These are phyloP conservation scores for Pilasporangium apinafurcum DNA, from an alignment of 352 stramenopile genomes.

Conservation along the genomic window DNA sequence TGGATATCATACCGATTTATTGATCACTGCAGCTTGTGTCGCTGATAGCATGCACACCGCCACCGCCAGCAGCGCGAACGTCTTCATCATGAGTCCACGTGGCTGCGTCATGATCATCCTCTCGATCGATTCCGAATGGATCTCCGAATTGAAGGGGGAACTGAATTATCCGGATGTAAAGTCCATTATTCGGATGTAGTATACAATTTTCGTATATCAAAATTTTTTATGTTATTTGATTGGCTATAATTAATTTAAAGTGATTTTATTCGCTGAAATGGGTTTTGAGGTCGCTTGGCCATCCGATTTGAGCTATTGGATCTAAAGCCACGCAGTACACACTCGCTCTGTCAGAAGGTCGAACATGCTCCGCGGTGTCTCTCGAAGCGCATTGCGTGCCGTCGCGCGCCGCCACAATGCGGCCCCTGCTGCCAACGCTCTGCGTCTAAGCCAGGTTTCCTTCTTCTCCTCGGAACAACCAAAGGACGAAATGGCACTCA, in stretches of 20 bases:
- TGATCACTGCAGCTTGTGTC: conserved; percentile 57
- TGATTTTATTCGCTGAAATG: conserved; percentile 5
- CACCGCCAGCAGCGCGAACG: conserved; percentile 19
- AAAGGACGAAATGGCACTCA: conserved; percentile 53
- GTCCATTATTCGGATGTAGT: neutral
- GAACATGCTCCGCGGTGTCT: conserved; percentile 63
- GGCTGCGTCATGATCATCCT: conserved; percentile 12
- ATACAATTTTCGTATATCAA: conserved; percentile 7
- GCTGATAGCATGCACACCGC: conserved; percentile 15
- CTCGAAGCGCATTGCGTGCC: conserved; percentile 62
- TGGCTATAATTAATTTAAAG: neutral
- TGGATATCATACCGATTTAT: conserved; percentile 81
- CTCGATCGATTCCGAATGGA: conserved; percentile 12
- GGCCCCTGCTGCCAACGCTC: conserved; percentile 13
- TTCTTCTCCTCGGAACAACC: conserved; percentile 50
- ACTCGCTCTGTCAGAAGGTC: conserved; percentile 1
- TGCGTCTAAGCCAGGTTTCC: conserved; percentile 41
- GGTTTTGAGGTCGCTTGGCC: neutral
- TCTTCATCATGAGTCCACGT: conserved; percentile 22
- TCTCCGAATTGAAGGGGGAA: neutral
- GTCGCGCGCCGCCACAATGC: conserved; percentile 39
- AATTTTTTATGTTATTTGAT: neutral
- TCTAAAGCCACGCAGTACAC: conserved; percentile 4
- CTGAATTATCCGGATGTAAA: neutral
- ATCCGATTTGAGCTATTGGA: conserved; percentile 11